Evolutionary conservation across 352 stramenopile species (phyloP), one percentile per base, ranked within the genome.

Genomic region (Phytophthora capsici): DNA sequence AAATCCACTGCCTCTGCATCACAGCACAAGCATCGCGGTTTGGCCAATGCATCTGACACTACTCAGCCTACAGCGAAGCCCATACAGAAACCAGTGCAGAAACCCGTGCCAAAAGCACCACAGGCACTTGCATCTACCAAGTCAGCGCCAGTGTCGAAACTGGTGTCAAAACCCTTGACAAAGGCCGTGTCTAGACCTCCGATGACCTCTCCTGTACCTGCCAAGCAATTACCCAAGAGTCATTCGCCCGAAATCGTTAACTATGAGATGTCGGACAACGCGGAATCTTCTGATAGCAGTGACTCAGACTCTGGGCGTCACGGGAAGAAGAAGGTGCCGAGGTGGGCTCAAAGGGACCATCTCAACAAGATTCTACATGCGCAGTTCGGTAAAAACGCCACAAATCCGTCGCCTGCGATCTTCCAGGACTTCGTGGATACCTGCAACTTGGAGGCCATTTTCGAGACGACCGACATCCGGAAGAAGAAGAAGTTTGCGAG

Each of bases 361-460:
- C 59, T 96, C 10, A 84, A 92, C 56, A 79, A 84, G 17, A 76
- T 82, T 16, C 57, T 96, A 26, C 79, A 76, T 7, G 61, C 69
- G 17, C 88, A 96, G 54, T 96, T 93, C 66, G 85, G 86, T 3
- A 76, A 77, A 30, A 88, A 91, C 36, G 83, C 81, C 4, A 69
- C 85, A 12, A 86, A 94, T 55, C 88, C 86, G 9, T 90, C 84
- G n/a, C 88, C 85, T 5, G 70, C 67, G 4, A 92, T 94, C 60
- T 96, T 96, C 53, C 77, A 80, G 9, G 88, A 96, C 37, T 95
- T 94, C 60, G 80, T 93, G 17, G 85, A 90, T 50, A 88, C 83
- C 4, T 96, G 88, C 59, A 86, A 96, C 57, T 45, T 96, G 2
- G 88, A 94, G 68, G 79, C 83, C 9, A 96, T 96, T 26, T 94